These are phyloP conservation scores for Collariella sp. DNA, from an alignment of 495 filamentous ascomycete genomes.

Conservation along the genomic window DNA sequence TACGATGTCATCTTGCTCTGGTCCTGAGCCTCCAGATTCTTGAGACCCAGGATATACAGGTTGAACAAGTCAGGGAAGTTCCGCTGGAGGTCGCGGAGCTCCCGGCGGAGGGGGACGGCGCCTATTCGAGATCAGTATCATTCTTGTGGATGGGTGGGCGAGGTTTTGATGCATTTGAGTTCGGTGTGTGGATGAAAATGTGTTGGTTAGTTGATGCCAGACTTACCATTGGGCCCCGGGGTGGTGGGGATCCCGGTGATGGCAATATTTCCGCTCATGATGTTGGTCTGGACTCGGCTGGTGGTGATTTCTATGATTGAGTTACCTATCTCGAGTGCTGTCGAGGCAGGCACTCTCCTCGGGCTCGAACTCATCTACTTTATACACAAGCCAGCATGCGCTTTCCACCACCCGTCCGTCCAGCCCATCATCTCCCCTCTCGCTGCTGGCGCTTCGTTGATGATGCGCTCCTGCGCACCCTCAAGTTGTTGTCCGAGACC, in stretches of 20 bases:
- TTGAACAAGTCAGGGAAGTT: constrained; percentile 28
- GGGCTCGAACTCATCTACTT: background rate
- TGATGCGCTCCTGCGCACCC: background rate
- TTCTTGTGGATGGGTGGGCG: background rate
- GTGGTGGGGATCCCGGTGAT: constrained; percentile 25
- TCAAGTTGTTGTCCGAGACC: no score
- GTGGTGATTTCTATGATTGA: background rate
- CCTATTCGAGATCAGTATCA: constrained; percentile 2
- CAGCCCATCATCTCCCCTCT: background rate
- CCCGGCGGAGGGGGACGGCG: constrained; percentile 22
- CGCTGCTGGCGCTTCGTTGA: background rate
- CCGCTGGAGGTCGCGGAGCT: constrained; percentile 26
- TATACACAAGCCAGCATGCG: background rate
- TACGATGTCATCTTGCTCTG: constrained; percentile 20
- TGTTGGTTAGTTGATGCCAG: no score
- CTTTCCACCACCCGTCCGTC: background rate
- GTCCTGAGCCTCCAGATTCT: constrained; percentile 18
- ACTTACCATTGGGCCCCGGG: constrained; percentile 7
- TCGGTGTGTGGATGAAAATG: background rate
- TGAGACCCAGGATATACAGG: constrained; percentile 22
- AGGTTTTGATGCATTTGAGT: no score
- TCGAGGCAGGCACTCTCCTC: background rate
- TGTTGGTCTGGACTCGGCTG: background rate
- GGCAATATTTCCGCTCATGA: constrained; percentile 21
- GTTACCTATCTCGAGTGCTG: background rate